Base-by-base conservation (phyloP, 805 yeast genomes). In the Nakazawaea pomicola region DNA sequence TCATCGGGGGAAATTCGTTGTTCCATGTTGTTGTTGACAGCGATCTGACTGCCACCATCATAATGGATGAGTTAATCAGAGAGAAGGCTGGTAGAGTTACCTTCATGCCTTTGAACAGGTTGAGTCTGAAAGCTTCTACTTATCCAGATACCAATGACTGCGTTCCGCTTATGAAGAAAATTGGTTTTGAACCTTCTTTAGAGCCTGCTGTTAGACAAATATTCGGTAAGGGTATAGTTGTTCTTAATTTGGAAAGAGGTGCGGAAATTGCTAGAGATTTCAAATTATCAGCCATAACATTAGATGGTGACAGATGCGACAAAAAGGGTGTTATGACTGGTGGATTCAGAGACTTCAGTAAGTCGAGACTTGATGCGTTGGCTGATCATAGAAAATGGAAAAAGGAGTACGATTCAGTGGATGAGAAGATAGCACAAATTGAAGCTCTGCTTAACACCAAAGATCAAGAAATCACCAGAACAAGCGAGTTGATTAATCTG, bases 251-350 rank as follows among this genome's bases (percentile, higher is more conserved):
- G 34, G 79, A 73, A 36, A 68, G 70, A 23, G 95, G 95, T 3
- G 68, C 80, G 2, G 81, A 78, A 49, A 62, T 84, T 21, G 80
- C 95, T 0, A 74, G 74, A 35, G 60, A 65, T 8, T 74, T 68
- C 56, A 74, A 76, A 23, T 61, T 90, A 18, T 80, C 76, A 50
- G 85, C 95, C 1, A 83, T 93, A 12, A 93, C 99, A 0, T 64
- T 91, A 14, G 95, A 87, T 58, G 99, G 99, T 50, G 98, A 93
- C 56, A 69, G 87, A 48, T 87, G 87, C 37, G 95, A 87, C 51
- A 78, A 77, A 35, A 76, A 70, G 49, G 99, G 99, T 59, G 84
- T 83, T 2, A 59, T 93, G 33, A 79, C 87, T 18, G 98, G 98
- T 60, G 98, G 98, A 36, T 87, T 74, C 52, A 74, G 85, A 49